Evolutionary conservation across 1,284 basidiomycete species (phyloP).

Genomic region (Vanrija humicola): DNA sequence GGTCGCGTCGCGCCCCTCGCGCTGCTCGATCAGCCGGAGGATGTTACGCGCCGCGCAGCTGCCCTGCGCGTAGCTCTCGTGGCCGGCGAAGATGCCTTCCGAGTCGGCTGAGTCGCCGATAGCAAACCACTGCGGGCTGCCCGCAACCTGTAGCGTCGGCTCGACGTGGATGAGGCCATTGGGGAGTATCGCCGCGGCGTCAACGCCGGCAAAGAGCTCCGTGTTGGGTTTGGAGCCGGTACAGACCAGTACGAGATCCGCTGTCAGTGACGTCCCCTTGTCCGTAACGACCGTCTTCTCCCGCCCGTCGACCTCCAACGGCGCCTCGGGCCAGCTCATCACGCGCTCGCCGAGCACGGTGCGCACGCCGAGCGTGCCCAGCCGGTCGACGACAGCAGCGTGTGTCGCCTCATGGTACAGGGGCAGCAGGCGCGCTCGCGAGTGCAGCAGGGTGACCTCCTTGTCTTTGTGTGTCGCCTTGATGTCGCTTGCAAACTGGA

Average conservation of each 20-base stretch:
- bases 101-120: slow-evolving; percentile 50
- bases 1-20: slow-evolving; percentile 18
- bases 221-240: slow-evolving; percentile 72
- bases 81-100: slow-evolving; percentile 57
- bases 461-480: slow-evolving; percentile 49
- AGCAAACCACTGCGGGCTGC: slow-evolving; percentile 29
- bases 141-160: slow-evolving; percentile 57
- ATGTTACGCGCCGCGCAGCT: slow-evolving; percentile 46
- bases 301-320: slow-evolving; percentile 31
- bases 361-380: slow-evolving; percentile 47
- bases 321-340: slow-evolving; percentile 36
- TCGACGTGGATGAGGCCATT: slow-evolving; percentile 55
- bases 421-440: slow-evolving; percentile 49
- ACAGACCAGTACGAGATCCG: slow-evolving; percentile 68
- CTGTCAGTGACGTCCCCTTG: slow-evolving; percentile 58
- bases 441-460: slow-evolving; percentile 52
- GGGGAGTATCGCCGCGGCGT: slow-evolving; percentile 50
- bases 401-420: slow-evolving; percentile 50
- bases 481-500: slow-evolving; percentile 53
- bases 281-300: slow-evolving; percentile 54
- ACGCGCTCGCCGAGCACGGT: slow-evolving; percentile 50
- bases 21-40: slow-evolving; percentile 33
- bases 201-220: slow-evolving; percentile 51
- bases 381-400: slow-evolving; percentile 35
- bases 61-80: slow-evolving; percentile 63